Evolutionary conservation across 148 eudicot species (phyloP).

Genomic region (Rhododendron ferrugineum): DNA sequence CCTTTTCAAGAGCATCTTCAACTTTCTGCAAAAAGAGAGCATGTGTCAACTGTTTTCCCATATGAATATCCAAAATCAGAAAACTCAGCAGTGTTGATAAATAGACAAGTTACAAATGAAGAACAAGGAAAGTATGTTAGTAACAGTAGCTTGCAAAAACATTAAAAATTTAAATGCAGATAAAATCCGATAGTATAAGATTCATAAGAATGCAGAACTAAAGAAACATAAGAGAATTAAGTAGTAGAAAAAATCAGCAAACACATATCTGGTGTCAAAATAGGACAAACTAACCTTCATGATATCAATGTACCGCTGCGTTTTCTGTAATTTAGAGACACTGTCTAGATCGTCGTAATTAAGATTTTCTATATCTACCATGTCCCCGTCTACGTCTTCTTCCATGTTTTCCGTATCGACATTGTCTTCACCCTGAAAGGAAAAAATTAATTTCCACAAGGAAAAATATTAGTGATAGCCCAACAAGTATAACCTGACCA

Average conservation of each 20-base stretch:
- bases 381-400: slow-evolving; percentile 78
- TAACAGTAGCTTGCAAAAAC: not conserved
- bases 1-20: slow-evolving; percentile 67
- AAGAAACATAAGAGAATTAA: too few relatives aligned
- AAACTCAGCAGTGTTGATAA: not conserved
- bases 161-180: not conserved
- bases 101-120: not conserved
- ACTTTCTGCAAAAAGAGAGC: slow-evolving; percentile 59
- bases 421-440: slow-evolving; percentile 56
- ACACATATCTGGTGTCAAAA: not conserved
- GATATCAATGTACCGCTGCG: slow-evolving; percentile 76
- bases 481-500: not conserved
- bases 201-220: not conserved
- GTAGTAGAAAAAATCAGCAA: not conserved
- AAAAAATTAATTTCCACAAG: not conserved
- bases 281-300: slow-evolving; percentile 59
- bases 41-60: not conserved
- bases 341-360: slow-evolving; percentile 91
- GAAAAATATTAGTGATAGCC: not conserved
- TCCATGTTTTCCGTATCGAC: slow-evolving; percentile 63
- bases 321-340: slow-evolving; percentile 78
- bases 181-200: not conserved
- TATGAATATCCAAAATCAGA: not conserved
- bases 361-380: slow-evolving; percentile 74
- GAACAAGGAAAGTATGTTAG: not conserved